Evolutionary conservation across 2,329 filamentous ascomycete species (phyloP).

Genomic region (Byssoonygena ceratinophila): DNA sequence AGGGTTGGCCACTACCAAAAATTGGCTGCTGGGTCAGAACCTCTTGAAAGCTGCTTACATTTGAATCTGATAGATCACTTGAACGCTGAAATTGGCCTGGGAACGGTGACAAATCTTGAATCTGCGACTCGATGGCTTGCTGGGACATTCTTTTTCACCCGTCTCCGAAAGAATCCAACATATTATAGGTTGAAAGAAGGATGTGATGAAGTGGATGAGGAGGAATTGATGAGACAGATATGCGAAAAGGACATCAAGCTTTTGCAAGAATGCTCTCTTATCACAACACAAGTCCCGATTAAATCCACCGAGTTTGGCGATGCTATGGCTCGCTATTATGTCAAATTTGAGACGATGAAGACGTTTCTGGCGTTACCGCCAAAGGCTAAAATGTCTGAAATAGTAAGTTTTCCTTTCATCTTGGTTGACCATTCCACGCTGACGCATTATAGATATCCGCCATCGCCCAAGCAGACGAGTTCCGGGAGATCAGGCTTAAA

Average conservation of each 20-base stretch:
- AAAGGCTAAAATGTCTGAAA: conserved; percentile 52
- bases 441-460: conserved; percentile 46
- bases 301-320: conserved; percentile 61
- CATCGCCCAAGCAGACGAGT: conserved; percentile 60
- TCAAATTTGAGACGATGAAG: conserved; percentile 72
- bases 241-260: conserved; percentile 58
- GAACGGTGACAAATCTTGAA: conserved; percentile 54
- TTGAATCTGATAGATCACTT: conserved; percentile 70
- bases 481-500: conserved; percentile 61
- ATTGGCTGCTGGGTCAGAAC: conserved; percentile 62
- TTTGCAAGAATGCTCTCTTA: conserved; percentile 51
- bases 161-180: conserved; percentile 58
- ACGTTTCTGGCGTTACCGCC: conserved; percentile 52
- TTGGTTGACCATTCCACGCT: not conserved
- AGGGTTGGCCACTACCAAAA: conserved; percentile 58
- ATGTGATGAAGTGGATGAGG: conserved; percentile 41
- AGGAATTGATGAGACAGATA: conserved; percentile 58
- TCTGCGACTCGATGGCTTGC: conserved; percentile 64
- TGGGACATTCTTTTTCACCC: conserved; percentile 67
- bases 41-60: conserved; percentile 68
- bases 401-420: conserved; percentile 47
- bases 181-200: conserved; percentile 58
- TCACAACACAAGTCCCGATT: conserved; percentile 43
- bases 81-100: conserved; percentile 71
- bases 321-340: conserved; percentile 73